phyloP scores from a whole-genome alignment of 2,329 filamentous ascomycete genomes.

The Nakataea oryzae region DNA sequence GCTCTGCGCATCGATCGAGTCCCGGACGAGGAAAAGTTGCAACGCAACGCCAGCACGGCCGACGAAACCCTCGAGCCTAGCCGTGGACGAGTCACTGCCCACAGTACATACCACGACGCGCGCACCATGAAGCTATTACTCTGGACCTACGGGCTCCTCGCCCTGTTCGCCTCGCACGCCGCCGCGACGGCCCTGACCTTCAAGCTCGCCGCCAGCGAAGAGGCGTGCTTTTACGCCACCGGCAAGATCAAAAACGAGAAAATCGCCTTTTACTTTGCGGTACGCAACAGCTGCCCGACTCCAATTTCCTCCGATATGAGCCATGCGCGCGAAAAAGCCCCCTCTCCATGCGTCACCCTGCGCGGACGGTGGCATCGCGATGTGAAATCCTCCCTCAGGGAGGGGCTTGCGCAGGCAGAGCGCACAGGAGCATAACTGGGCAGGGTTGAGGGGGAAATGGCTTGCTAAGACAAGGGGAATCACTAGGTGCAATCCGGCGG shows the following conservation, averaged over 20 bases:
- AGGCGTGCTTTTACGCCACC: slow-evolving; percentile 85
- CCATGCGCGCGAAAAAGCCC: no score
- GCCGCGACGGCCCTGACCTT: slow-evolving; percentile 91
- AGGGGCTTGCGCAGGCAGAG: background rate
- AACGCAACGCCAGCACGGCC: background rate
- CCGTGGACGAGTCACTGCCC: background rate
- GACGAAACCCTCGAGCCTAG: background rate
- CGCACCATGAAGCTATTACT: slow-evolving; percentile 54
- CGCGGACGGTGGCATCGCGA: background rate
- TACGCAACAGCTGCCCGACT: slow-evolving; percentile 32
- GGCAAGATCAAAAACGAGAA: slow-evolving; percentile 74
- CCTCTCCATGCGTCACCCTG: background rate
- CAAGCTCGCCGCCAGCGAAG: slow-evolving; percentile 81
- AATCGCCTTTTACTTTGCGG: slow-evolving; percentile 97
- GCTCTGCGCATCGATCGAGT: background rate
- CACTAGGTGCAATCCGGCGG: slow-evolving; percentile 90
- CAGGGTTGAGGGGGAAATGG: background rate
- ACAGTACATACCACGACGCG: background rate
- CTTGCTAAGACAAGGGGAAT: background rate
- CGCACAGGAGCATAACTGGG: background rate
- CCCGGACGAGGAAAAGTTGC: background rate
- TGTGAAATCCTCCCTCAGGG: background rate
- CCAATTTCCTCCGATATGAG: background rate
- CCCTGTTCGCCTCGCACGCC: slow-evolving; percentile 58
- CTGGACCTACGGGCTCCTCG: slow-evolving; percentile 57